Evolutionary conservation across 2,329 filamentous ascomycete species (phyloP), one percentile per base, ranked within the genome.

Genomic region (Botrytis squamosa): DNA sequence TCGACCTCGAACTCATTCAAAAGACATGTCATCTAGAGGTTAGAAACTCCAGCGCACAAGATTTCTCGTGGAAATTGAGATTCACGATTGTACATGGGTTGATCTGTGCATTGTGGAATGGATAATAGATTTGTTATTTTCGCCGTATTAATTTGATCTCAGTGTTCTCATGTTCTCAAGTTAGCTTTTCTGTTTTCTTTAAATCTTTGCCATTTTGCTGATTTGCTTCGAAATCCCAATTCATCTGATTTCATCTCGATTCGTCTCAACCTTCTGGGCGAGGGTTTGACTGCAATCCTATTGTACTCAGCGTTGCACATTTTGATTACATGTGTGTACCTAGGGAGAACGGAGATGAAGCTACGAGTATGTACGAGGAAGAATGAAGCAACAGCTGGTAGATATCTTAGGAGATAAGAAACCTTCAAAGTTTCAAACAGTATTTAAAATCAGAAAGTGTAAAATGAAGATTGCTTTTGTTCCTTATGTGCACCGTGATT

Each of bases 41-140:
- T 42, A 7, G 25, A 8, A 25, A 69, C 38, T 69, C 22, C n/a
- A 59, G 25, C n/a, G 14, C 18, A 42, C n/a, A 22, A 29, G n/a
- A 40, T 57, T 25, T 42, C 33, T 18, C 38, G 38, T 69, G n/a
- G 25, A 6, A 33, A 42, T 42, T 22, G 25, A 69, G 49, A 25
- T 44, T 57, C 38, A 57, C 9, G 66, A 68, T 42, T 68, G 36
- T 57, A 68, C 33, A 68, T 22, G 36, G 52, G 18, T 57, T 42
- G 18, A 52, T 22, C 40, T 33, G 25, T 69, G 66, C 66, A 59
- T 33, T 33, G 40, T 57, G 36, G 38, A 69, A 69, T 69, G n/a
- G 38, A 42, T 33, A 33, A 69, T 25, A 22, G 16, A 4, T 25
- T 16, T 57, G 25, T 33, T 3, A 33, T 69, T 57, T 69, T 57